Conservation (phyloP, 2,329 filamentous ascomycete genomes). For the Scedosporium apiospermum region DNA sequence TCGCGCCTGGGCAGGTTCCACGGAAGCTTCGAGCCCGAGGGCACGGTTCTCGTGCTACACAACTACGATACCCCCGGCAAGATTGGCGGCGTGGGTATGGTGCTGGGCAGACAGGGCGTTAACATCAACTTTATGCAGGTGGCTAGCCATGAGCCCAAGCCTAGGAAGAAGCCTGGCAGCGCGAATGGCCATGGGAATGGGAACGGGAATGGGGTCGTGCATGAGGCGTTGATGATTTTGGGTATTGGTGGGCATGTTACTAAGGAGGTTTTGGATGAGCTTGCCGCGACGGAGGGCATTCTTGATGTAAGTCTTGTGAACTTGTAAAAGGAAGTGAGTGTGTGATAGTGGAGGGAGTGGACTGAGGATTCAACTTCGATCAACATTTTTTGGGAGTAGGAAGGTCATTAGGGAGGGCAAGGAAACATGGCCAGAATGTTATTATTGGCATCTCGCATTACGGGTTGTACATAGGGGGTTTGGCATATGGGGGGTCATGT, state of each 20-base stretch:
- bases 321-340: constrained; percentile 18
- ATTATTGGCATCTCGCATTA: neutral
- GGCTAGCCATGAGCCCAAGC: constrained; percentile 37
- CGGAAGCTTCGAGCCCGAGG: constrained; percentile 63
- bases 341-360: neutral
- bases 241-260: constrained; percentile 60
- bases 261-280: constrained; percentile 40
- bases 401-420: neutral
- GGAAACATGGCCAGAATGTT: neutral
- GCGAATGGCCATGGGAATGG: constrained; percentile 8
- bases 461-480: neutral
- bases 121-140: constrained; percentile 80
- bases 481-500: neutral
- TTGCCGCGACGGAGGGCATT: constrained; percentile 42
- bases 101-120: constrained; percentile 59
- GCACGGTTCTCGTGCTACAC: constrained; percentile 66
- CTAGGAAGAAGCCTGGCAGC: constrained; percentile 14
- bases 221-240: constrained; percentile 75
- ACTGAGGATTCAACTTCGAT: neutral
- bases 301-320: constrained; percentile 44
- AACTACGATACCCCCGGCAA: constrained; percentile 78
- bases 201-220: constrained; percentile 19
- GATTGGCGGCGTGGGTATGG: constrained; percentile 68
- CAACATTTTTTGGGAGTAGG: neutral
- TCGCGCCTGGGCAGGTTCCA: constrained; percentile 64